phyloP scores from a whole-genome alignment of 2,329 filamentous ascomycete species.

The Dactylellina leptospora region DNA sequence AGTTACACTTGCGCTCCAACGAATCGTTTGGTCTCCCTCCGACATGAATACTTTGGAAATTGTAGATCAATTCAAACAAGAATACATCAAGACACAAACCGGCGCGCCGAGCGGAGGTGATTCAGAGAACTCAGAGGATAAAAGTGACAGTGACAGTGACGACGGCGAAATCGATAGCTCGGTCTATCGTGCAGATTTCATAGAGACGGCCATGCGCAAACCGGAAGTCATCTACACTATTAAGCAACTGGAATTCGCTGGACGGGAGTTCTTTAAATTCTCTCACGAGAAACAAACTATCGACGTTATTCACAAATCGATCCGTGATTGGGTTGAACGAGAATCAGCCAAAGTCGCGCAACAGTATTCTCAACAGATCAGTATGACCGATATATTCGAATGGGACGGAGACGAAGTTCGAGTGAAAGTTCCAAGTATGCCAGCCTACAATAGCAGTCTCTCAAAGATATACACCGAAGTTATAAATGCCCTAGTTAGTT shows the following conservation, averaged over 20 bases:
- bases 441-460: background rate
- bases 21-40: conserved; percentile 6
- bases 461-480: too few species aligned
- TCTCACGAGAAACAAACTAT: conserved; percentile 17
- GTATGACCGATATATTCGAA: conserved; percentile 4
- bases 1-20: conserved; percentile 19
- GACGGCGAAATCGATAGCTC: background rate
- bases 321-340: conserved; percentile 39
- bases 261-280: conserved; percentile 38
- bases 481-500: background rate
- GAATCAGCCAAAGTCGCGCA: conserved; percentile 19
- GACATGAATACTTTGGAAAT: conserved; percentile 21
- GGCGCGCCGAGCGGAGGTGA: background rate
- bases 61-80: conserved; percentile 22
- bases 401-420: conserved; percentile 23
- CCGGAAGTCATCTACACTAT: conserved; percentile 37
- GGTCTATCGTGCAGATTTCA: background rate
- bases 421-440: conserved; percentile 32
- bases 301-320: conserved; percentile 30
- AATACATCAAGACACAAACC: conserved; percentile 4
- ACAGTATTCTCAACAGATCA: background rate
- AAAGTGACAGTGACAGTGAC: background rate
- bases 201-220: conserved; percentile 11
- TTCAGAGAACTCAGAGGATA: background rate
- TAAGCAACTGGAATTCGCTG: conserved; percentile 20